A percentile compares a stretch with the other conserved stretches of the same genome.
These are phyloP conservation scores for Myochromella boudieri DNA, from an alignment of 768 basidiomycete species.

Conservation along the genomic window DNA sequence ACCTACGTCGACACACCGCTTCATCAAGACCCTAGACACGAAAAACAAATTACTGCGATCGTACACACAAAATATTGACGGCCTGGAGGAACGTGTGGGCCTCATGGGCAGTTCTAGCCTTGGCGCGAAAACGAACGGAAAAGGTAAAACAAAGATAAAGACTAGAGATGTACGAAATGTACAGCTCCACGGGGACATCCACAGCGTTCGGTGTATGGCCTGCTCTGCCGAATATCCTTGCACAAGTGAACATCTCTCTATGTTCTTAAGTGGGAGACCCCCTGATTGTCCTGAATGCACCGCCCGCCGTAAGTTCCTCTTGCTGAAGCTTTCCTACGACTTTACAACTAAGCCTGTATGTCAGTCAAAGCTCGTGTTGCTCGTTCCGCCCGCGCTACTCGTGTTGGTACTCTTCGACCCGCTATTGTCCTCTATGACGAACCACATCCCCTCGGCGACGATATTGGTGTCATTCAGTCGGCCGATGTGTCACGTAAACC, in stretches of 20 bases:
- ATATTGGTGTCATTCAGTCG: conserved; percentile 81
- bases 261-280: conserved; percentile 69
- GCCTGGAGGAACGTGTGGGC: conserved; percentile 81
- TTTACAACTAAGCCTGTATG: conserved; percentile 8
- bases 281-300: conserved; percentile 89
- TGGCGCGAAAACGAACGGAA: conserved; percentile 48
- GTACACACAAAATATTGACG: conserved; percentile 99
- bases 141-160: conserved; percentile 68
- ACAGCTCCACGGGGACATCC: conserved; percentile 93
- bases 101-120: conserved; percentile 66
- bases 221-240: conserved; percentile 83
- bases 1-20: conserved; percentile 85
- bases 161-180: conserved; percentile 81
- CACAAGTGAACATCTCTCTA: conserved; percentile 54
- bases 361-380: conserved; percentile 75
- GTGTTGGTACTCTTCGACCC: conserved; percentile 85
- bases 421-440: conserved; percentile 96
- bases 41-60: conserved; percentile 85
- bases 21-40: conserved; percentile 80
- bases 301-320: conserved; percentile 73
- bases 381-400: conserved; percentile 76
- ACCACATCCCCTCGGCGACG: conserved; percentile 87
- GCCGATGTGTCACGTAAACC: conserved; percentile 78
- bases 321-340: conserved; percentile 1
- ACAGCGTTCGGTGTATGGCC: conserved; percentile 82